Evolutionary conservation across 768 basidiomycete genomes (phyloP).

Genomic region (Auricularia auricula-judae): DNA sequence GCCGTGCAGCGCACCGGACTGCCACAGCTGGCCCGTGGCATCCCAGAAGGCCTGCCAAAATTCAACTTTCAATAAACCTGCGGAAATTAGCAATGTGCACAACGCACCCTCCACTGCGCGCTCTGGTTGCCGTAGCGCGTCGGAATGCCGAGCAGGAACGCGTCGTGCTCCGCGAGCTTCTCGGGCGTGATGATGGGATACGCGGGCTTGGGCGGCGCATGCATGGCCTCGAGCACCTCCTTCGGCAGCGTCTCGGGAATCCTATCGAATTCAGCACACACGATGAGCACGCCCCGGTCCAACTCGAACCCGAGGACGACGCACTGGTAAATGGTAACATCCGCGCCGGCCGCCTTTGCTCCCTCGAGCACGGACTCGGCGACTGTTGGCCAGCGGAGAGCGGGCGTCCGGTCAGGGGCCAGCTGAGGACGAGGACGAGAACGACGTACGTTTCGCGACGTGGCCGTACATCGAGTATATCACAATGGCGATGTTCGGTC

Average conservation of each 20-base stretch:
- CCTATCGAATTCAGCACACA: slow-evolving; percentile 22
- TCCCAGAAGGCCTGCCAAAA: slow-evolving; percentile 58
- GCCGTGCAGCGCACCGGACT: slow-evolving; percentile 45
- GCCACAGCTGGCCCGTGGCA: slow-evolving; percentile 58
- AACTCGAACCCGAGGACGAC: slow-evolving; percentile 6
- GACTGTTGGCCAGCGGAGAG: slow-evolving; percentile 30
- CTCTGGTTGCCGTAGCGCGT: slow-evolving; percentile 77
- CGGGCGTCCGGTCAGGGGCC: neutral
- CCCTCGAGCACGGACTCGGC: slow-evolving; percentile 36
- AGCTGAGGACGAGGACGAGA: neutral
- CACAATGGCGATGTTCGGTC: slow-evolving; percentile 10
- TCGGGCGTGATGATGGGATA: slow-evolving; percentile 57
- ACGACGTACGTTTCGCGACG: slow-evolving; percentile 46
- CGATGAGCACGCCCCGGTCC: neutral
- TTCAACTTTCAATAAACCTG: too few relatives aligned
- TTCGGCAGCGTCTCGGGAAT: slow-evolving; percentile 68
- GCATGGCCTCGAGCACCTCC: slow-evolving; percentile 56
- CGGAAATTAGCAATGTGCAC: neutral
- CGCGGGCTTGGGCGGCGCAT: slow-evolving; percentile 57
- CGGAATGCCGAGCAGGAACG: slow-evolving; percentile 64
- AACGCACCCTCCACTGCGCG: slow-evolving; percentile 57
- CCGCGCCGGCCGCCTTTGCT: slow-evolving; percentile 31
- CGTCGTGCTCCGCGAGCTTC: slow-evolving; percentile 51
- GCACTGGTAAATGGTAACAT: slow-evolving; percentile 36
- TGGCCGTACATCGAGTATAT: slow-evolving; percentile 72